Evolutionary conservation across 805 yeast species (phyloP), one percentile per base, ranked within the genome.

Genomic region (Candida vartiovaarae): DNA sequence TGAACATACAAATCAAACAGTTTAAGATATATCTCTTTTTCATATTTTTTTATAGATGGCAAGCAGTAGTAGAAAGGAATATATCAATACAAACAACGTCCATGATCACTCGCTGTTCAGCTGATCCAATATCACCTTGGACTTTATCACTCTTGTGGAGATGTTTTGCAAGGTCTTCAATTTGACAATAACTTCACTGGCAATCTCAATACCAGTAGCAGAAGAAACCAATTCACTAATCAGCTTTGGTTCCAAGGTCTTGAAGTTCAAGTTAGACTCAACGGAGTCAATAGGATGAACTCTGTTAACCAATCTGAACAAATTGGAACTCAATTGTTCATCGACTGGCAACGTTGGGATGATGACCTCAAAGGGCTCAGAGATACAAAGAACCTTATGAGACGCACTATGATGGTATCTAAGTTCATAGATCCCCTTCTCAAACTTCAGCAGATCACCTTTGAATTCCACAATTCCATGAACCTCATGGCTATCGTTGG

Each of bases 351-450:
- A 53, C 26, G 55, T 46, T 6, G 73, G 70, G 28, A 68, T 56
- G 31, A 64, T 67, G 37, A 85, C 66, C 58, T 81, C 84, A 59
- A 85, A 82, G 20, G 89, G 86, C 45, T 68, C 70, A 0, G 89
- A 77, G 30, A 79, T 72, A 48, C 71, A 69, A 25, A 78, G 67
- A n/a, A 84, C 95, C 45, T 78, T 81, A 57, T 85, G 95, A 38
- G 78, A 74, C 25, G 76, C 79, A 39, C 71, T 73, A 41, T 74
- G 68, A 56, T 85, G 93, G 54, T 82, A 82, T 58, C 95, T 71
- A 50, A 85, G 71, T 62, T 85, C 91, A 62, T 78, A 85, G 31
- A 76, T 67, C 0, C 95, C 95, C 34, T 74, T 77, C 52, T 80
- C 82, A 76, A 81, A 82, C 53, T 70, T 71, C 36, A 82, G 62